phyloP scores from a whole-genome alignment of 1,284 basidiomycete genomes.

The Trametes pubescens region DNA sequence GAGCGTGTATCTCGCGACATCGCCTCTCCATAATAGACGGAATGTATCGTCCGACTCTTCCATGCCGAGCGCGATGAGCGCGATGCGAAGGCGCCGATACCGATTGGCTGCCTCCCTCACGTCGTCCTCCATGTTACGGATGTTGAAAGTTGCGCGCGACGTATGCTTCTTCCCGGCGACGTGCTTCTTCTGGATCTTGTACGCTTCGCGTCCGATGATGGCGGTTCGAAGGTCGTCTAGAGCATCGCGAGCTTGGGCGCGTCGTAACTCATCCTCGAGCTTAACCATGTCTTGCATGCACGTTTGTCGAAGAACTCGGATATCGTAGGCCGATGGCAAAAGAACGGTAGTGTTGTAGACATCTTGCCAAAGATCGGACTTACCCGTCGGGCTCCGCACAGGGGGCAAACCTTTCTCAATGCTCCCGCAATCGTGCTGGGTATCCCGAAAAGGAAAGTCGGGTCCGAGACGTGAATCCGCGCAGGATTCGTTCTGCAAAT shows the following conservation, averaged over 20 bases:
- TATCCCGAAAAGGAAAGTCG: not conserved
- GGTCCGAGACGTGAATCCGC: not conserved
- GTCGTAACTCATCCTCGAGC: conserved; percentile 14
- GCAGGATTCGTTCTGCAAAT: not conserved
- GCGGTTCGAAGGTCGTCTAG: conserved; percentile 19
- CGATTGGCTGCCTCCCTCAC: conserved; percentile 9
- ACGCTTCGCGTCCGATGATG: conserved; percentile 15
- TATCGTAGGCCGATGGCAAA: conserved; percentile 20
- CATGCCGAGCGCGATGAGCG: not conserved
- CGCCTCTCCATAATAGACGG: conserved; percentile 8
- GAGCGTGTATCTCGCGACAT: conserved; percentile 19
- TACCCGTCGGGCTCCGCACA: not conserved
- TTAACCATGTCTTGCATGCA: conserved; percentile 3
- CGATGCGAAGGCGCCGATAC: conserved; percentile 8
- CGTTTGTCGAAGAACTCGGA: not conserved
- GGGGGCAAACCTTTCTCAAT: not conserved
- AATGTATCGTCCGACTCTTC: not conserved
- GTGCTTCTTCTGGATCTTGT: not conserved
- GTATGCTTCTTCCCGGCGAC: conserved; percentile 4
- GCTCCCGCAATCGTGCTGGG: not conserved
- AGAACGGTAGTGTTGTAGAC: conserved; percentile 7
- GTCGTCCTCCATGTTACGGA: conserved; percentile 15
- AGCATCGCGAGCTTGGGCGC: conserved; percentile 15
- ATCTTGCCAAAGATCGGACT: not conserved
- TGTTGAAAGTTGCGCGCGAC: not conserved